Evolutionary conservation across 441 rosid species (phyloP).

Genomic region (Arabidopsis lyrata): DNA sequence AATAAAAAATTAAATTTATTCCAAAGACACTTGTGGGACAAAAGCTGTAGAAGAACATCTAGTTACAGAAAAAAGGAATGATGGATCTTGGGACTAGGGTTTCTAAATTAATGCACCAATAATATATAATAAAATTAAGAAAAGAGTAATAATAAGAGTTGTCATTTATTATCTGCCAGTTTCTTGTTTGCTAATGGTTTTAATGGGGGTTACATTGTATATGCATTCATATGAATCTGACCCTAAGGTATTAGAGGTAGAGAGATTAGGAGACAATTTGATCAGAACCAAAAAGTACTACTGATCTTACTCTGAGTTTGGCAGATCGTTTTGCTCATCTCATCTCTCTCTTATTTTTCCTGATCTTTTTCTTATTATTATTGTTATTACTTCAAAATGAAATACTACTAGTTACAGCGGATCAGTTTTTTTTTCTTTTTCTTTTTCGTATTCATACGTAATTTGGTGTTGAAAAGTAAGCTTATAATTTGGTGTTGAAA

Average conservation of each 20-base stretch:
- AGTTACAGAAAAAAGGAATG: conserved; percentile 41
- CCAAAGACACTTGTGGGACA: conserved; percentile 38
- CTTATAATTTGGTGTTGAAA: neutral
- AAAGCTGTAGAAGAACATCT: conserved; percentile 47
- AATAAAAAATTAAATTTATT: neutral
- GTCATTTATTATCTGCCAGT: conserved; percentile 46
- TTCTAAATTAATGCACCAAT: conserved; percentile 36
- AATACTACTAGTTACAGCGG: too few species aligned
- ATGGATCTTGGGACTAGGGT: conserved; percentile 47
- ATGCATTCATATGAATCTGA: conserved; percentile 35
- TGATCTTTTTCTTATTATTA: neutral
- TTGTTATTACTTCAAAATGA: too few species aligned
- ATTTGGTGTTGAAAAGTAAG: neutral
- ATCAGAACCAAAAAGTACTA: conserved; percentile 35
- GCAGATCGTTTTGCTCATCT: conserved; percentile 34
- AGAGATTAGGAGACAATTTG: conserved; percentile 45
- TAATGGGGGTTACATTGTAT: conserved; percentile 5
- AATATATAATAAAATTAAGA: conserved; percentile 22
- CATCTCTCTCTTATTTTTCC: neutral
- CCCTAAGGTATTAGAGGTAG: conserved; percentile 38
- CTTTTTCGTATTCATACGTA: too few species aligned
- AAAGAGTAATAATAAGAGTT: conserved; percentile 8
- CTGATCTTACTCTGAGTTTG: conserved; percentile 36
- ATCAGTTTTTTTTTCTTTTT: too few species aligned
- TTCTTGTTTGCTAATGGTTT: conserved; percentile 39